These are phyloP conservation scores for Erysimum cheiri DNA, from an alignment of 441 rosid genomes.

Conservation along the genomic window DNA sequence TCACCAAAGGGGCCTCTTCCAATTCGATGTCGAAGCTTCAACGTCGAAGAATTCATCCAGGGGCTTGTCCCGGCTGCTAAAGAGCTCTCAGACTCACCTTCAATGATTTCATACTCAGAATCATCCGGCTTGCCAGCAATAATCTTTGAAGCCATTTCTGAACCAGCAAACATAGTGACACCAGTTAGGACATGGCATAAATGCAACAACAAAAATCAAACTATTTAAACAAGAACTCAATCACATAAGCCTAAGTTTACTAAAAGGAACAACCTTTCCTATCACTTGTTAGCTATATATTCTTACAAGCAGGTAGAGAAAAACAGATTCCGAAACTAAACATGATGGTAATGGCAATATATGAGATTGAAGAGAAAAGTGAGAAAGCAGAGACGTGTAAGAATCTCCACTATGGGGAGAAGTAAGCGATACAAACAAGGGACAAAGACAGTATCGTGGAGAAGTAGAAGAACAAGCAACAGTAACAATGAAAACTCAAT, in stretches of 20 bases:
- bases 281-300: slow-evolving; percentile 6
- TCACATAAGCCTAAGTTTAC: neutral
- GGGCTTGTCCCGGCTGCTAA: slow-evolving; percentile 61
- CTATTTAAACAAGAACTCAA: neutral
- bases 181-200: neutral
- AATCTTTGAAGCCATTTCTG: slow-evolving; percentile 64
- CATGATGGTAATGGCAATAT: neutral
- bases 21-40: slow-evolving; percentile 85
- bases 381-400: slow-evolving; percentile 38
- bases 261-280: slow-evolving; percentile 18
- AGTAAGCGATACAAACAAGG: slow-evolving; percentile 41
- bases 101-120: slow-evolving; percentile 73
- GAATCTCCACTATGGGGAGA: slow-evolving; percentile 2
- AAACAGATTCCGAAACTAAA: slow-evolving; percentile 14
- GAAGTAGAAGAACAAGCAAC: slow-evolving; percentile 36
- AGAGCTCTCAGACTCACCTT: slow-evolving; percentile 61
- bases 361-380: slow-evolving; percentile 31
- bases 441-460: slow-evolving; percentile 43
- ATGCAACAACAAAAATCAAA: neutral
- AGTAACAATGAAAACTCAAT: slow-evolving; percentile 26
- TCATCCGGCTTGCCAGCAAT: slow-evolving; percentile 48
- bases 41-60: slow-evolving; percentile 67
- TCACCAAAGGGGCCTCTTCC: slow-evolving; percentile 96
- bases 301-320: neutral
- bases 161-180: slow-evolving; percentile 11